Percentiles rank a stretch among this genome's conserved stretches.
Conservation (phyloP, 139 green algal genomes). For the Bryopsis sp. region DNA sequence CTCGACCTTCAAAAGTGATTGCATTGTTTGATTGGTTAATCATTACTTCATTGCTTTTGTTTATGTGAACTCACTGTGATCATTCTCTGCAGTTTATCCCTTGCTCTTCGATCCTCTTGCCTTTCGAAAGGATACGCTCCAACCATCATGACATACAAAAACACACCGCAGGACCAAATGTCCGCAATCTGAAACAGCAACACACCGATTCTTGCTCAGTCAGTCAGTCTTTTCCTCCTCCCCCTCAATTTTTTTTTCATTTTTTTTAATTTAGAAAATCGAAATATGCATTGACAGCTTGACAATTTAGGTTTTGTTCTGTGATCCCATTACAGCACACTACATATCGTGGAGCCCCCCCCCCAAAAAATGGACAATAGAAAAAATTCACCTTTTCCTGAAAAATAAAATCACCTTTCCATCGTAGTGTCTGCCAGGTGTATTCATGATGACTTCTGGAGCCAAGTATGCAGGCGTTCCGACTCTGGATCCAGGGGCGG, state of each 20-base stretch:
- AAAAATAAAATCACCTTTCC: slow-evolving; percentile 7
- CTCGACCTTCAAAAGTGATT: not conserved
- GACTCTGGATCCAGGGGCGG: not conserved
- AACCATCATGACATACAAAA: slow-evolving; percentile 96
- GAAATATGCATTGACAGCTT: no score
- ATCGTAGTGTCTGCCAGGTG: not conserved
- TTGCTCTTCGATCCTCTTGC: slow-evolving; percentile 48
- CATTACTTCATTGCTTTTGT: no score
- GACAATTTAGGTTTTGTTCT: no score
- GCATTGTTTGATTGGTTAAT: no score
- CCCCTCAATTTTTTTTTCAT: no score
- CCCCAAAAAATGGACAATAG: no score
- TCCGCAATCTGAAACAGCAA: slow-evolving; percentile 56
- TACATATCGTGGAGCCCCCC: no score
- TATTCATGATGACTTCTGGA: slow-evolving; percentile 35
- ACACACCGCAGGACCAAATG: slow-evolving; percentile 95
- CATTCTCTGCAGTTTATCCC: not conserved
- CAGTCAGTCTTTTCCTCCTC: no score
- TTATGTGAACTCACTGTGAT: slow-evolving; percentile 28
- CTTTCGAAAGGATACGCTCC: slow-evolving; percentile 94
- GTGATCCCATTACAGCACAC: no score
- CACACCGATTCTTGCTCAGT: no score
- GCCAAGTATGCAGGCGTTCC: slow-evolving; percentile 1
- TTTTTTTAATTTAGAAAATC: no score
- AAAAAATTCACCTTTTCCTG: not conserved